Conservation (phyloP, 164 flowering plant species). For the Vitis amurensis region DNA sequence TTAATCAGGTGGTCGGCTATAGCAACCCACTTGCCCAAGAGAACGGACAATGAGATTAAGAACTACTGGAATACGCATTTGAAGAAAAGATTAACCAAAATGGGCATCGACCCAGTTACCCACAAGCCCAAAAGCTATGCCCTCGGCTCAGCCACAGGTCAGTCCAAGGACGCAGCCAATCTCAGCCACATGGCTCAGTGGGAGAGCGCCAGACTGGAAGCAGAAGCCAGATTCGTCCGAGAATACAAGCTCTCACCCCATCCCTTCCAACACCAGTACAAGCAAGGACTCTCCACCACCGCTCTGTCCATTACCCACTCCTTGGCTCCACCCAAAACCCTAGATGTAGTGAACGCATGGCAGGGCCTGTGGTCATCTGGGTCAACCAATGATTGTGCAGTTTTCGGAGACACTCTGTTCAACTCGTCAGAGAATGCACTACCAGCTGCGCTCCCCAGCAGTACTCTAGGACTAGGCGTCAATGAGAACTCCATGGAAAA, state of each 20-base stretch:
- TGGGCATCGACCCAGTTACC: constrained; percentile 54
- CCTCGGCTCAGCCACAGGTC: constrained; percentile 11
- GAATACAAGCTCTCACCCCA: constrained; percentile 27
- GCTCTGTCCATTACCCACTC: no score
- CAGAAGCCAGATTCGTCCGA: constrained; percentile 36
- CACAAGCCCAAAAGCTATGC: constrained; percentile 42
- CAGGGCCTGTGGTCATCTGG: constrained; percentile 15
- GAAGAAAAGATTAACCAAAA: constrained; percentile 34
- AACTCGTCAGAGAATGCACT: no score
- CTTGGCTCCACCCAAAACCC: no score
- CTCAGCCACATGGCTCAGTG: constrained; percentile 53
- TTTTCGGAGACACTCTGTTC: neutral
- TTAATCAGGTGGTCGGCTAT: constrained; percentile 45
- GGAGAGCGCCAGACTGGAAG: constrained; percentile 48
- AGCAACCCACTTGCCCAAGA: constrained; percentile 34
- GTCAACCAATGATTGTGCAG: neutral
- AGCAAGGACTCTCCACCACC: no score
- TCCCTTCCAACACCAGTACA: constrained; percentile 7
- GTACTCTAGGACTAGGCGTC: no score
- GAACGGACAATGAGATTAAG: constrained; percentile 50
- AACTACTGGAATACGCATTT: constrained; percentile 52
- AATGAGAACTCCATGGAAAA: no score
- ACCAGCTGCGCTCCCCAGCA: no score
- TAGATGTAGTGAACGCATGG: constrained; percentile 29
- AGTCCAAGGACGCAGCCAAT: constrained; percentile 26